These are phyloP conservation scores for Leccinum variicolor DNA, from an alignment of 768 basidiomycete genomes.

Conservation along the genomic window DNA sequence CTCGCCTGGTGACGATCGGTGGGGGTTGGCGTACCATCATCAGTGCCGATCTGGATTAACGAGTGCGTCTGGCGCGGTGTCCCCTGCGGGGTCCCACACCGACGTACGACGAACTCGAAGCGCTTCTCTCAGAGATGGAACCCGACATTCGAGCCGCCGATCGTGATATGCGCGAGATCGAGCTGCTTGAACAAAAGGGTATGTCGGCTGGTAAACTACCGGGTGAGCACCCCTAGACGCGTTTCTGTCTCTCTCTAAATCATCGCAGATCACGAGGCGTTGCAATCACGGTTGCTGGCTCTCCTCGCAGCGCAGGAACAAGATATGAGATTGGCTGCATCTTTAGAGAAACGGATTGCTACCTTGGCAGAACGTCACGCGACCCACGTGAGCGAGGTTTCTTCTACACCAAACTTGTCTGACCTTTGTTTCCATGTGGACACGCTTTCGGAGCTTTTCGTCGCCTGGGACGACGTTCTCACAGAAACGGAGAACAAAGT, in stretches of 20 bases:
- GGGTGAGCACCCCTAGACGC: conserved; percentile 37
- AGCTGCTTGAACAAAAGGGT: conserved; percentile 63
- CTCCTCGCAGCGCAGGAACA: conserved; percentile 58
- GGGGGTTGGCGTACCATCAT: conserved; percentile 14
- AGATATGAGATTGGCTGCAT: conserved; percentile 51
- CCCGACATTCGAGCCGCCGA: conserved; percentile 81
- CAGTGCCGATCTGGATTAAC: conserved; percentile 2
- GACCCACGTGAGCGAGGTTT: conserved; percentile 50
- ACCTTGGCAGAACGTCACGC: conserved; percentile 65
- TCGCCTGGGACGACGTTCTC: conserved; percentile 79
- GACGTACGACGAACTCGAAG: conserved; percentile 66
- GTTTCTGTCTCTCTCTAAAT: not conserved
- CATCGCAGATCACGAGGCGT: conserved; percentile 52
- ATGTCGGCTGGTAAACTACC: conserved; percentile 69
- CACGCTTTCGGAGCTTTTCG: conserved; percentile 77
- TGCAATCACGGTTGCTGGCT: conserved; percentile 65
- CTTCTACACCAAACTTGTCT: not conserved
- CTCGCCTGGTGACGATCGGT: conserved; percentile 54
- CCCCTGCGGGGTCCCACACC: conserved; percentile 47
- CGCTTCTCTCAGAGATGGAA: conserved; percentile 75
- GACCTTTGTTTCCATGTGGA: conserved; percentile 53
- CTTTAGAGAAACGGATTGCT: conserved; percentile 65
- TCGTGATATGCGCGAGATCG: conserved; percentile 77
- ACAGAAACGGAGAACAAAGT: conserved; percentile 61
- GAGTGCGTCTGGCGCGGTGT: conserved; percentile 50